Conservation (phyloP, 352 stramenopile genomes). For the Pilasporangium apinafurcum region DNA sequence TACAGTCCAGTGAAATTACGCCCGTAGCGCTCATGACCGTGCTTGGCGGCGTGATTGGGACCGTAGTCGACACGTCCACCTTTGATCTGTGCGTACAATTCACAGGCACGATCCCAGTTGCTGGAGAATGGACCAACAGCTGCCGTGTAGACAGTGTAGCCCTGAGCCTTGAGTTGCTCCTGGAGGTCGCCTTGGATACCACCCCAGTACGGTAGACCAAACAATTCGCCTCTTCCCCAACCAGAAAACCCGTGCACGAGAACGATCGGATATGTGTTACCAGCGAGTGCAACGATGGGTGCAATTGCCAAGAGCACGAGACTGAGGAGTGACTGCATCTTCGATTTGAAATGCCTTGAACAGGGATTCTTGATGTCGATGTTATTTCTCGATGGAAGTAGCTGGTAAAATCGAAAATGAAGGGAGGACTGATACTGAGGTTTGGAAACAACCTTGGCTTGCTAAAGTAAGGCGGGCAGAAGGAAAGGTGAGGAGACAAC, state of each 20-base stretch:
- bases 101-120: conserved; percentile 55
- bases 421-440: too few relatives aligned
- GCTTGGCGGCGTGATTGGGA: conserved; percentile 17
- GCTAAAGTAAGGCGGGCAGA: too few relatives aligned
- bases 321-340: too few relatives aligned
- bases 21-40: conserved; percentile 31
- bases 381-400: too few relatives aligned
- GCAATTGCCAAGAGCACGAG: conserved; percentile 1
- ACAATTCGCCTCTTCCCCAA: conserved; percentile 32
- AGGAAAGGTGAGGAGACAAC: too few relatives aligned
- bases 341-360: too few relatives aligned
- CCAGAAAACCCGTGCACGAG: conserved; percentile 46
- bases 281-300: not conserved
- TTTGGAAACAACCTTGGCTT: too few relatives aligned
- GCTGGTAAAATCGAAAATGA: too few relatives aligned
- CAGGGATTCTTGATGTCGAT: too few relatives aligned
- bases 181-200: conserved; percentile 35
- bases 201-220: conserved; percentile 46
- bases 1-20: conserved; percentile 50
- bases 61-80: conserved; percentile 38
- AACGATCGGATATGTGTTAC: conserved; percentile 42
- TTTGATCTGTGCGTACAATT: conserved; percentile 55
- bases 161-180: conserved; percentile 26
- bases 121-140: conserved; percentile 44
- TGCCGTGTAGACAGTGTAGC: conserved; percentile 45